Evolutionary conservation across 2,329 filamentous ascomycete species (phyloP).

Genomic region (Westerdykella sp.): DNA sequence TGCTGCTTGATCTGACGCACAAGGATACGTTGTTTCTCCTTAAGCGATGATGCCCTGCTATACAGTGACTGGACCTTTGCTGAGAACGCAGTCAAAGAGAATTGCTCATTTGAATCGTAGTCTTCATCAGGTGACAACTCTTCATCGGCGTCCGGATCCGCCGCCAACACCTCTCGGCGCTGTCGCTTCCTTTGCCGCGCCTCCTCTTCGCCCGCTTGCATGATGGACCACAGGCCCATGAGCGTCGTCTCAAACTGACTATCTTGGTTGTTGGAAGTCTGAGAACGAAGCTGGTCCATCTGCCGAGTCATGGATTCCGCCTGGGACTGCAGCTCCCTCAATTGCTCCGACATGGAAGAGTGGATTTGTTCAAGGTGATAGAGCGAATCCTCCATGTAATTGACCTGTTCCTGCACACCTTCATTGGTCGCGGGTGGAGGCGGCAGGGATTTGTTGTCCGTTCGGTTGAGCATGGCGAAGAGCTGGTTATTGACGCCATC

Average conservation of each 20-base stretch:
- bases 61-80: conserved; percentile 74
- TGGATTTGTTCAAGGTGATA: conserved; percentile 37
- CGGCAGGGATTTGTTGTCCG: conserved; percentile 47
- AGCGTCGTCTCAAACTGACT: conserved; percentile 48
- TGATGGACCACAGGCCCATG: conserved; percentile 49
- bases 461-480: conserved; percentile 40
- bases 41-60: conserved; percentile 65
- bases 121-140: conserved; percentile 57
- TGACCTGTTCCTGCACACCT: conserved; percentile 60
- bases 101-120: conserved; percentile 54
- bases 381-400: conserved; percentile 60
- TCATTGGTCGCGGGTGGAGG: conserved; percentile 54
- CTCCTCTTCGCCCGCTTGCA: conserved; percentile 40
- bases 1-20: conserved; percentile 93
- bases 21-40: conserved; percentile 83
- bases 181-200: conserved; percentile 35
- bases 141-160: conserved; percentile 56
- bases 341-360: conserved; percentile 24
- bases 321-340: conserved; percentile 22
- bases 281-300: conserved; percentile 22
- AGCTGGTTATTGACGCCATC: conserved; percentile 57
- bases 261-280: conserved; percentile 11
- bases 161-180: conserved; percentile 34
- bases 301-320: conserved; percentile 19
- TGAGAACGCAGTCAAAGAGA: conserved; percentile 70